Conservation (phyloP, 2,329 filamentous ascomycete genomes). For the Atkinsonella hypoxylon region DNA sequence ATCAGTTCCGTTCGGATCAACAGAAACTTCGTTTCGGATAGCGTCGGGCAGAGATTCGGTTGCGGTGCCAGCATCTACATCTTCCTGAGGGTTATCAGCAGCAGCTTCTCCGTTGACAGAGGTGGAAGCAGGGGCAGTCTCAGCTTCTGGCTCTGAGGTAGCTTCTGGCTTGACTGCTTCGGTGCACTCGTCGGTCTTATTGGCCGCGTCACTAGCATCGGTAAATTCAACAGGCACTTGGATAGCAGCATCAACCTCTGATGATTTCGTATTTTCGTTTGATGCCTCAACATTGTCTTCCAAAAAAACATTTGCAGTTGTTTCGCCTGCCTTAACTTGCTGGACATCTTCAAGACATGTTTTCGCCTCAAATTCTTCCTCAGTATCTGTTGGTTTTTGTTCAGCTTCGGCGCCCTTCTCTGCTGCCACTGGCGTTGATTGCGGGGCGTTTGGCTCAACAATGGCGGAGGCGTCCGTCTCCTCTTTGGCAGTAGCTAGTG, state of each 20-base stretch:
- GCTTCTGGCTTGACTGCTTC: background rate
- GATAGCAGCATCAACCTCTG: background rate
- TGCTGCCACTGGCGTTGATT: background rate
- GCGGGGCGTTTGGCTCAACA: background rate
- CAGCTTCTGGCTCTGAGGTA: background rate
- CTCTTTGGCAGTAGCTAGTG: background rate
- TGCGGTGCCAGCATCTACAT: background rate
- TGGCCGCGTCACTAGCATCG: background rate
- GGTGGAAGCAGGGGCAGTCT: background rate
- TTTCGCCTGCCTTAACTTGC: background rate
- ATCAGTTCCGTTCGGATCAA: background rate
- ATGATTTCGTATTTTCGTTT: background rate
- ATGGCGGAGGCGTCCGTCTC: background rate
- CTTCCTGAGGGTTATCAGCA: background rate
- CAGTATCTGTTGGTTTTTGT: background rate
- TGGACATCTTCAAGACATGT: background rate
- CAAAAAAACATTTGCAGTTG: background rate
- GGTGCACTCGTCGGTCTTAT: background rate
- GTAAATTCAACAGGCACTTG: background rate
- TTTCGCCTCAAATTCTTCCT: background rate
- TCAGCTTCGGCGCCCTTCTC: background rate
- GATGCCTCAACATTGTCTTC: background rate
- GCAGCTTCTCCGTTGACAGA: constrained; percentile 1
- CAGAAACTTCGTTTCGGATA: background rate
- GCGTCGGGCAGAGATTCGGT: background rate